phyloP scores from a whole-genome alignment of 2,329 filamentous ascomycete genomes.

The Aspergillus awamori region DNA sequence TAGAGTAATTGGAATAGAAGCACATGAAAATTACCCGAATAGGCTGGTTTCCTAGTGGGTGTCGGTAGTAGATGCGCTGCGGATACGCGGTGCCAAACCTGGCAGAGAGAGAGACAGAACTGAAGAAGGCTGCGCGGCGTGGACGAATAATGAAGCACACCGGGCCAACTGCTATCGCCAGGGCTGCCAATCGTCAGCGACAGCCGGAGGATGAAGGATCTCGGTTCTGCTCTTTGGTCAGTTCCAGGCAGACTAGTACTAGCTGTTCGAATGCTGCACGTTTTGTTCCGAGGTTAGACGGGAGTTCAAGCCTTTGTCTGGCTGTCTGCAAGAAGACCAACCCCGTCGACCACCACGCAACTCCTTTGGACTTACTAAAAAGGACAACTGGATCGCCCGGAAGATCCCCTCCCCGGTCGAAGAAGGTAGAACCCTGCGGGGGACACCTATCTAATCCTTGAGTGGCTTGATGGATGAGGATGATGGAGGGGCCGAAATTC shows the following conservation, averaged over 20 bases:
- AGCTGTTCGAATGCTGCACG: not conserved
- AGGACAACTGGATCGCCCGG: not conserved
- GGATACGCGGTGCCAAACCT: not conserved
- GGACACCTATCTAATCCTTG: not conserved
- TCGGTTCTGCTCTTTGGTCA: not conserved
- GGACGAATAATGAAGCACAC: conserved; percentile 1
- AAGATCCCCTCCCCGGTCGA: not conserved
- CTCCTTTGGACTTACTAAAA: not conserved
- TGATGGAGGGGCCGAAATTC: not conserved
- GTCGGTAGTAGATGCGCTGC: not conserved
- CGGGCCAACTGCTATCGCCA: not conserved
- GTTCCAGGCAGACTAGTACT: not conserved
- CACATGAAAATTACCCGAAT: conserved; percentile 9
- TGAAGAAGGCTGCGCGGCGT: not conserved
- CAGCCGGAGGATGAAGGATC: not conserved
- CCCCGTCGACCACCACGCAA: not conserved
- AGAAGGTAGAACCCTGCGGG: not conserved
- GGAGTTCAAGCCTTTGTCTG: conserved; percentile 4
- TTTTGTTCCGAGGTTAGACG: conserved; percentile 10
- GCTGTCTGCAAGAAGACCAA: not conserved
- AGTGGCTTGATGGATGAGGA: not conserved
- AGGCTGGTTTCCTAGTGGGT: not conserved
- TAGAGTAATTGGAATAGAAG: not conserved
- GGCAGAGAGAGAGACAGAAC: not conserved
- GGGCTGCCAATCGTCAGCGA: not conserved